Evolutionary conservation across 2,329 filamentous ascomycete species (phyloP), one percentile per base, ranked within the genome.

Genomic region (Nannizziopsis barbatae): DNA sequence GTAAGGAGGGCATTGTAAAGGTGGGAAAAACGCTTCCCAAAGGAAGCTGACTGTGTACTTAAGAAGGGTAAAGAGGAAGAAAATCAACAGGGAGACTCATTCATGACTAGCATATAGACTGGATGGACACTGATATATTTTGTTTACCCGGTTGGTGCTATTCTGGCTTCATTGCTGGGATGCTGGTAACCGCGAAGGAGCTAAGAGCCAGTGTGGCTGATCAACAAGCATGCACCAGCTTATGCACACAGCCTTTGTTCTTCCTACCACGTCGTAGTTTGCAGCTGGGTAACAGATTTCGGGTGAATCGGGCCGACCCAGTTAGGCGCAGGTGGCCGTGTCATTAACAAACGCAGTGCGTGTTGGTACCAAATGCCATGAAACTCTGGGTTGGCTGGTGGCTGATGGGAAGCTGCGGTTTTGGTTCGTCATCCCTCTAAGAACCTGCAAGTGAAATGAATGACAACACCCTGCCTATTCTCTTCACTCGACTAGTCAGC

Each of bases 1-100:
- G 71, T 47, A 62, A 50, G 47, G 63, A 57, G 47, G 63, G 56
- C 66, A 68, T 69, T 42, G 55, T 56, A 36, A 27, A 30, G 11
- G 20, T 45, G n/a, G 5, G 43, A n/a, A 10, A 27, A 27, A 7
- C 31, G 27, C 8, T 20, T 33, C 31, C 10, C 37, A 22, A 35
- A 12, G 38, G 15, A 36, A 27, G 15, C 8, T 9, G 22, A 40
- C 8, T 18, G 17, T 27, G 17, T 22, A 12, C 12, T 36, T 5
- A 5, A 36, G 9, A 38, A 40, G 22, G 14, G n/a, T 14, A 36
- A 30, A 20, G 20, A 2, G 20, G 3, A 42, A 46, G 27, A 14
- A 11, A 32, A 12, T 40, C 10, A 46, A n/a, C 22, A 27, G 22
- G 7, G 7, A 27, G 7, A 27, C 7, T 27, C 22, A 27, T 27